A percentile compares a stretch with the other conserved stretches of the same genome.
Conservation (phyloP, 345 rosid genomes). For the Boechera stricta region DNA sequence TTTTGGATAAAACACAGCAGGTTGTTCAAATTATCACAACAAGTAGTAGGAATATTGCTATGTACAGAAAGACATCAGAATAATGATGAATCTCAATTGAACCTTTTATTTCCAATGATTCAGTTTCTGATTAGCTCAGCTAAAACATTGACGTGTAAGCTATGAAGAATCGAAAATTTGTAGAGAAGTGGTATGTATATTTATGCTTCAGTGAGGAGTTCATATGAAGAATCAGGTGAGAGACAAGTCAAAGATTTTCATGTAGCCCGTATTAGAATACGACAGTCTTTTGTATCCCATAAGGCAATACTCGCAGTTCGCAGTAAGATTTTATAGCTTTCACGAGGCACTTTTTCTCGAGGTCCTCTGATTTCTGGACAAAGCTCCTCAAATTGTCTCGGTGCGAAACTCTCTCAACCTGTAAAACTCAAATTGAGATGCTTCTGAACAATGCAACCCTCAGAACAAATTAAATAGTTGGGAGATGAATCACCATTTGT, state of each 20-base stretch:
- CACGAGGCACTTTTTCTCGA: constrained; percentile 88
- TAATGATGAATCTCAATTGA: constrained; percentile 15
- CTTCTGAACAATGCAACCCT: constrained; percentile 31
- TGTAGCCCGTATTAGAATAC: constrained; percentile 56
- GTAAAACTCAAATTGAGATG: constrained; percentile 40
- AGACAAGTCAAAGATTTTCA: not conserved
- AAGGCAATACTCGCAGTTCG: constrained; percentile 85
- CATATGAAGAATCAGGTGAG: constrained; percentile 28
- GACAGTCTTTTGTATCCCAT: constrained; percentile 69
- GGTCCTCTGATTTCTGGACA: constrained; percentile 86
- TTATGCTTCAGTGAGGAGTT: constrained; percentile 1
- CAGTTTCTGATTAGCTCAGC: constrained; percentile 26
- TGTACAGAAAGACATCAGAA: constrained; percentile 39
- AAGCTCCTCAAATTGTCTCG: constrained; percentile 81
- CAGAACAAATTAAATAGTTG: constrained; percentile 18
- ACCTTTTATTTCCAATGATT: constrained; percentile 15
- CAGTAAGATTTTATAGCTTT: constrained; percentile 84
- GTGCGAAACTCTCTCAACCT: constrained; percentile 97
- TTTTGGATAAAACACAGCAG: constrained; percentile 31
- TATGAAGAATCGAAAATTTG: constrained; percentile 8
- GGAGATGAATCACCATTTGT: constrained; percentile 73
- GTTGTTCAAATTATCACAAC: constrained; percentile 28
- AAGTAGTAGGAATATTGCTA: constrained; percentile 30
- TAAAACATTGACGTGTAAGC: constrained; percentile 19
- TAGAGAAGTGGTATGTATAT: constrained; percentile 31